Conservation (phyloP, 2,329 filamentous ascomycete species). For the Fusarium sp. region DNA sequence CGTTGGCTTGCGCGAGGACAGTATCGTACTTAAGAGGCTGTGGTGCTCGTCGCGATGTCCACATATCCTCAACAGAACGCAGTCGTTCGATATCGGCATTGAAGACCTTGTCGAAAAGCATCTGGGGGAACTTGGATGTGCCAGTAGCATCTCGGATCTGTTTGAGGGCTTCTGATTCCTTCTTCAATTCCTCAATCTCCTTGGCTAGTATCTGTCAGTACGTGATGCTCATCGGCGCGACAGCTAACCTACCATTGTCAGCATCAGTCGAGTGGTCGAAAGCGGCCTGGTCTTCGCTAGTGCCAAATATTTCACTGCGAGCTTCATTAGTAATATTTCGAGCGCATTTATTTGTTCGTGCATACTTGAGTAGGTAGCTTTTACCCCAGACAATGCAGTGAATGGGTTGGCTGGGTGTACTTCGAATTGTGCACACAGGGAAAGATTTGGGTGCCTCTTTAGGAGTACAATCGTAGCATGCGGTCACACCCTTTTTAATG, state of each 20-base stretch:
- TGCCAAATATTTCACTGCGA: conserved; percentile 85
- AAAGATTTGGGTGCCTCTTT: conserved; percentile 94
- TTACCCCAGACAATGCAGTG: conserved; percentile 99
- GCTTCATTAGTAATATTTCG: conserved; percentile 8
- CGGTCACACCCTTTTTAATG: conserved; percentile 90
- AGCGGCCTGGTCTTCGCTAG: conserved; percentile 84
- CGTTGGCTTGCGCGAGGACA: conserved; percentile 64
- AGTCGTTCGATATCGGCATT: conserved; percentile 84
- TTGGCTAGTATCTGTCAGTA: conserved; percentile 56
- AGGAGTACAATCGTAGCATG: conserved; percentile 94
- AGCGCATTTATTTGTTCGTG: conserved; percentile 30
- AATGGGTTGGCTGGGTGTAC: conserved; percentile 94
- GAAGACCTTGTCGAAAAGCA: conserved; percentile 95
- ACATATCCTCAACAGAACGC: conserved; percentile 93
- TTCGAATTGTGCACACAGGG: conserved; percentile 96
- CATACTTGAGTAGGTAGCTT: conserved; percentile 86
- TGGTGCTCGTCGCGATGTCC: conserved; percentile 84
- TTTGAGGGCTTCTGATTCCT: conserved; percentile 85
- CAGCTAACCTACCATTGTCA: conserved; percentile 72
- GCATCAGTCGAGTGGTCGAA: conserved; percentile 83
- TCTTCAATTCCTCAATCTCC: conserved; percentile 88
- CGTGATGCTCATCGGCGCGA: neutral
- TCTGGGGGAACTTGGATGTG: conserved; percentile 77
- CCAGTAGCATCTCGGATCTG: conserved; percentile 85
- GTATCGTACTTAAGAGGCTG: conserved; percentile 76